These are phyloP conservation scores for Penicillium crustosum DNA, from an alignment of 2,329 filamentous ascomycete genomes.

Conservation along the genomic window DNA sequence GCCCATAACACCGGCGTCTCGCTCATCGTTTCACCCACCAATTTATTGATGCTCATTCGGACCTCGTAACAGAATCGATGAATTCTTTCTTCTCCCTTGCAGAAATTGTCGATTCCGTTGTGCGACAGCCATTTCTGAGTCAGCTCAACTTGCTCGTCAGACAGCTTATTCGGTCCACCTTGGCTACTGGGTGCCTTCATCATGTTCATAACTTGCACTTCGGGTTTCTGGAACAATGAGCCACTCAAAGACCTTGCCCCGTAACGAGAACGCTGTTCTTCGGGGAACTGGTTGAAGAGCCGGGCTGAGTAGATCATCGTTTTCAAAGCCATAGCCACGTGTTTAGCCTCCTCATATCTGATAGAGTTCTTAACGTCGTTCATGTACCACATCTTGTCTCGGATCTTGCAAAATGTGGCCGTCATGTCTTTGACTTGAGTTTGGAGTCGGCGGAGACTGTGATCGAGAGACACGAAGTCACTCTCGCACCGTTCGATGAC, in stretches of 20 bases:
- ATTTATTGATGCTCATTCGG: constrained; percentile 77
- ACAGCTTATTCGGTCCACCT: constrained; percentile 89
- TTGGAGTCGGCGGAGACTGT: constrained; percentile 76
- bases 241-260: constrained; percentile 50
- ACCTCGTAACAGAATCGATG: constrained; percentile 92
- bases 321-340: constrained; percentile 82
- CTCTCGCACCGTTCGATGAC: constrained; percentile 40
- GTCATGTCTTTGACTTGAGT: constrained; percentile 72
- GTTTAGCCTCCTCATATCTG: constrained; percentile 80
- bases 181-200: constrained; percentile 79
- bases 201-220: constrained; percentile 82
- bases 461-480: constrained; percentile 74
- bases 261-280: constrained; percentile 41
- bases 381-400: constrained; percentile 99
- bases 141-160: constrained; percentile 89
- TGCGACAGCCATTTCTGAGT: constrained; percentile 80
- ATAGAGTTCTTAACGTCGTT: constrained; percentile 89
- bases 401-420: constrained; percentile 68
- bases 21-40: constrained; percentile 79
- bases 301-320: constrained; percentile 69
- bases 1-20: constrained; percentile 90
- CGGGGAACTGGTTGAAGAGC: constrained; percentile 26
- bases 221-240: constrained; percentile 72
- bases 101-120: constrained; percentile 86
- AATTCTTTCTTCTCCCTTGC: constrained; percentile 89